Evolutionary conservation across 108 stramenopile genomes (phyloP), one percentile per base, ranked within the genome.

Genomic region (Skeletonema menzelii): DNA sequence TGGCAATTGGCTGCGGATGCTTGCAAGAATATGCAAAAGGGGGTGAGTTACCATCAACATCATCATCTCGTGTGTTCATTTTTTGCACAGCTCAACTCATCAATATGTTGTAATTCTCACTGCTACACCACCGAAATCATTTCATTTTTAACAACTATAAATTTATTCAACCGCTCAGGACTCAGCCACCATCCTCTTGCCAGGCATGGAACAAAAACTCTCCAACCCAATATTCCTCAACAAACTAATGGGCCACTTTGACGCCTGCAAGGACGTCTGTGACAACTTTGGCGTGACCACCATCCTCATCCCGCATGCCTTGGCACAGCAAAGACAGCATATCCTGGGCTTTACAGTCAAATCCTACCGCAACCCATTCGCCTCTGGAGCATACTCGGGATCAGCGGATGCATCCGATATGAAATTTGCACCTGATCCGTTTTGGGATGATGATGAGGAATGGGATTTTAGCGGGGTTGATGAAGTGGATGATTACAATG

Each of bases 201-300:
- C 93, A 11, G 31, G 82, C 44, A 92, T 95, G 91, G 63, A 77
- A 53, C 55, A 65, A 5, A 60, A 88, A 60, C 70, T 74, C 11
- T 62, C 79, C 56, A 62, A 82, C 59, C 84, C 83, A 5, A 56
- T 72, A 1, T 95, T 72, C 69, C 56, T 95, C 40, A 70, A 84
- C 58, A 76, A 84, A 46, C 59, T 95, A 20, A 65, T 93, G 60
- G 91, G 75, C 19, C 95, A 95, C 69, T 68, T 95, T 38, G 95
- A 95, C 65, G 72, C 75, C 13, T 95, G 95, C 82, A 93, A 92
- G 69, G 95, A 95, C 67, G 89, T 92, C 44, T 93, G 89, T 56
- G 94, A 95, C 66, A 67, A 74, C 65, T 95, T 89, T 80, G 92
- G 95, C 8, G 79, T 91, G 27, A 75, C 79, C 17, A 92, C 91